Percentiles rank a stretch among this genome's conserved stretches.
Conservation (phyloP, 2,329 filamentous ascomycete genomes). For the Trichophyton schoenleinii region DNA sequence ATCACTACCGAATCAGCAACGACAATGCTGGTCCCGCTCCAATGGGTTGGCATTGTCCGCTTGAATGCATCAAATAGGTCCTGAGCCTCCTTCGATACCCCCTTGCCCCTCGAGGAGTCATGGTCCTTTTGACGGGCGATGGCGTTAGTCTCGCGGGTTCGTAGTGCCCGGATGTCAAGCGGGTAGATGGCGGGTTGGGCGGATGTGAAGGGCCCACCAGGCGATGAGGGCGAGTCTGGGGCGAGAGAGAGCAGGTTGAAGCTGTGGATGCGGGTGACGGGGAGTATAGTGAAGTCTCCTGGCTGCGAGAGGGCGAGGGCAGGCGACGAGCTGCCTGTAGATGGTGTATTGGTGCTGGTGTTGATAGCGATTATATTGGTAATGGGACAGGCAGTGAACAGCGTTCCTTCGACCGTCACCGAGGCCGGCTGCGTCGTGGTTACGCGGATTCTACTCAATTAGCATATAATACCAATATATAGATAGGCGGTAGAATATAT, state of each 20-base stretch:
- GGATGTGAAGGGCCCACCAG: slow-evolving; percentile 35
- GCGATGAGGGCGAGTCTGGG: slow-evolving; percentile 11
- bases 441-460: slow-evolving; percentile 41
- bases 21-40: slow-evolving; percentile 47
- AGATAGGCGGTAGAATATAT: neutral
- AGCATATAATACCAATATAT: neutral
- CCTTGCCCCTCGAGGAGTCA: slow-evolving; percentile 47
- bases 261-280: slow-evolving; percentile 45
- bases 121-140: slow-evolving; percentile 45
- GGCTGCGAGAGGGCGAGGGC: slow-evolving; percentile 28
- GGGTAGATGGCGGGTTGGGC: slow-evolving; percentile 31
- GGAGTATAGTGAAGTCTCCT: slow-evolving; percentile 49
- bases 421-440: slow-evolving; percentile 41
- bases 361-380: slow-evolving; percentile 51
- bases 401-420: slow-evolving; percentile 46
- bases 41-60: slow-evolving; percentile 48
- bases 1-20: slow-evolving; percentile 50
- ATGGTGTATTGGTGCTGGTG: slow-evolving; percentile 39
- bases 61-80: slow-evolving; percentile 51
- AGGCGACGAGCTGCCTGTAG: slow-evolving; percentile 15
- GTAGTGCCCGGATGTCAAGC: slow-evolving; percentile 44
- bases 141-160: slow-evolving; percentile 43
- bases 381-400: slow-evolving; percentile 50
- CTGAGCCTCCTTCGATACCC: slow-evolving; percentile 49
- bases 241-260: slow-evolving; percentile 39